Conservation (phyloP, 805 yeast species). For the Teunomyces barrocoloradensis region DNA sequence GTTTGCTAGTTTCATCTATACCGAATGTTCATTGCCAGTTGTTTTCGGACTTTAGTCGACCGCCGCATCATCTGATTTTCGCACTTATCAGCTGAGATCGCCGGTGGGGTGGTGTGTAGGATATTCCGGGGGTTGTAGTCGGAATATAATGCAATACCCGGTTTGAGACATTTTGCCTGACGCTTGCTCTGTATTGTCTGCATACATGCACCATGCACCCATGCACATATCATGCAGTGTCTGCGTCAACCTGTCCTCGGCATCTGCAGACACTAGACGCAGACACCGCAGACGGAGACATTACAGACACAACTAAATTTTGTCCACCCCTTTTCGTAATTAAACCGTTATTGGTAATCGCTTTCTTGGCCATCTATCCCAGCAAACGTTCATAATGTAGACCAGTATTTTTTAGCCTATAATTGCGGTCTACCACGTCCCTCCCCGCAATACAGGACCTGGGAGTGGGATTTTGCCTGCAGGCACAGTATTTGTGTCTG, state of each 20-base stretch:
- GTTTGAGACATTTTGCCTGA: neutral
- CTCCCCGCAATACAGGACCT: no score
- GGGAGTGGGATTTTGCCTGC: no score
- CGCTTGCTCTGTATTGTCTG: neutral
- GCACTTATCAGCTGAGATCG: slow-evolving; percentile 3
- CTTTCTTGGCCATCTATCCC: neutral
- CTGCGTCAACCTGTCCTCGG: no score
- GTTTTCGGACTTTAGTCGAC: neutral
- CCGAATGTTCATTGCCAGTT: neutral
- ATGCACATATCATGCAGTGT: no score
- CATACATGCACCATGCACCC: neutral
- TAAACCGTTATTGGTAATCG: neutral
- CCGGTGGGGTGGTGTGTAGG: slow-evolving; percentile 3
- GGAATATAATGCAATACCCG: neutral
- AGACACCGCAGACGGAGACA: no score
- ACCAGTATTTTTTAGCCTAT: neutral
- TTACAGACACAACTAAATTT: neutral
- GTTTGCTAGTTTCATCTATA: neutral
- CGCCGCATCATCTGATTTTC: slow-evolving; percentile 3
- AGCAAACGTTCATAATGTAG: neutral
- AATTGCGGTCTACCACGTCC: no score
- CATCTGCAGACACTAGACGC: no score
- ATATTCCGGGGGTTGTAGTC: neutral
- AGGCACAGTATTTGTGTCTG: no score
- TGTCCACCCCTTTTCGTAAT: neutral